These are phyloP conservation scores for Chalciporus sp. DNA, from an alignment of 1,284 basidiomycete genomes.

Conservation along the genomic window DNA sequence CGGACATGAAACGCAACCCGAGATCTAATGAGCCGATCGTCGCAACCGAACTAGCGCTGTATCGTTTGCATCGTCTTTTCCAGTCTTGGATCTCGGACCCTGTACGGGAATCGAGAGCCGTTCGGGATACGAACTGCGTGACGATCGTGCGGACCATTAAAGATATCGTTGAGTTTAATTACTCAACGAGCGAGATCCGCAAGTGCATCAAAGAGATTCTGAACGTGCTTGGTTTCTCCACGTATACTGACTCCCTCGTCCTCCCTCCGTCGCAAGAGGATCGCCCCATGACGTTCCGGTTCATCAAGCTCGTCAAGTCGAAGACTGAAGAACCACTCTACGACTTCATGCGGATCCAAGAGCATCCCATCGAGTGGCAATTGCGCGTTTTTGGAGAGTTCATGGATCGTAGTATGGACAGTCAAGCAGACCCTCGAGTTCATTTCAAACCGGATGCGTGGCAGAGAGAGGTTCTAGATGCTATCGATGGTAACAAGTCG, in stretches of 20 bases:
- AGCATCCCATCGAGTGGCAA: slow-evolving; percentile 65
- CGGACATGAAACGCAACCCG: slow-evolving; percentile 43
- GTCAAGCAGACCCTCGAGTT: slow-evolving; percentile 57
- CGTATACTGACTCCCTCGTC: slow-evolving; percentile 36
- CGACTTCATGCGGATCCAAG: slow-evolving; percentile 57
- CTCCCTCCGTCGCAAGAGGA: slow-evolving; percentile 30
- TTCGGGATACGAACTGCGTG: slow-evolving; percentile 49
- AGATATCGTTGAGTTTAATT: slow-evolving; percentile 42
- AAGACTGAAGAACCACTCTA: slow-evolving; percentile 44
- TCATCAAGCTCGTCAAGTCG: slow-evolving; percentile 54
- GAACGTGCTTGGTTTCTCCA: slow-evolving; percentile 47
- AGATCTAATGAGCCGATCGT: slow-evolving; percentile 44
- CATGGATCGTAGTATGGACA: slow-evolving; percentile 74
- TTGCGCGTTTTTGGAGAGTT: slow-evolving; percentile 67
- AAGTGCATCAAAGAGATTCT: slow-evolving; percentile 44
- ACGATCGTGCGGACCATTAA: slow-evolving; percentile 49
- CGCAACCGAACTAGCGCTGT: slow-evolving; percentile 54
- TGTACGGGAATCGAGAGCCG: slow-evolving; percentile 35
- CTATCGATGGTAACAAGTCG: slow-evolving; percentile 59
- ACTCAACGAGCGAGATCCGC: slow-evolving; percentile 41
- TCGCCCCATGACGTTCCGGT: slow-evolving; percentile 52
- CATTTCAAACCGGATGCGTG: slow-evolving; percentile 69
- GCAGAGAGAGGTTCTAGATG: slow-evolving; percentile 68
- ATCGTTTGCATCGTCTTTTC: slow-evolving; percentile 54
- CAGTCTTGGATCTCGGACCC: slow-evolving; percentile 52